Percentiles rank a stretch among this genome's conserved stretches.
phyloP scores from a whole-genome alignment of 805 yeast species.

The Tetrapisispora pingtungensis region DNA sequence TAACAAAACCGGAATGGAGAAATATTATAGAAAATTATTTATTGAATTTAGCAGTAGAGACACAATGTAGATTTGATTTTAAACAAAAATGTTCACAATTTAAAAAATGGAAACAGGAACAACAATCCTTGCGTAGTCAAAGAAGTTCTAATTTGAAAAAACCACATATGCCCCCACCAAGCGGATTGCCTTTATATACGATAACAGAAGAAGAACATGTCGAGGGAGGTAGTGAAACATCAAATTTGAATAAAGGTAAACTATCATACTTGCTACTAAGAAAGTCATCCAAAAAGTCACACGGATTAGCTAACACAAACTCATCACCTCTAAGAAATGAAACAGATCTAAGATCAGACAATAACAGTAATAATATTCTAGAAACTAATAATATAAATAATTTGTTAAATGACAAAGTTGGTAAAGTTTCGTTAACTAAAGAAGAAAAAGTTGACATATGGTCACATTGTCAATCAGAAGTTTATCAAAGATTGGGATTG shows the following conservation, averaged over 20 bases:
- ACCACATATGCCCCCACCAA: slow-evolving; percentile 31
- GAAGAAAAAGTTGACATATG: slow-evolving; percentile 52
- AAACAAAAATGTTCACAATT: slow-evolving; percentile 40
- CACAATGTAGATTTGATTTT: slow-evolving; percentile 60
- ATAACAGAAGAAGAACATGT: neutral
- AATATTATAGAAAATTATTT: slow-evolving; percentile 62
- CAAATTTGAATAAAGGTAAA: slow-evolving; percentile 2
- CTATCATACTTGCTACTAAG: slow-evolving; percentile 13
- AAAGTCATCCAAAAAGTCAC: slow-evolving; percentile 26
- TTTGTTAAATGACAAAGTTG: slow-evolving; percentile 3
- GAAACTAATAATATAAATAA: slow-evolving; percentile 1
- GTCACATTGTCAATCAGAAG: slow-evolving; percentile 52
- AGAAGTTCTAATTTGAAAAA: slow-evolving; percentile 11
- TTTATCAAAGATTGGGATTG: slow-evolving; percentile 38
- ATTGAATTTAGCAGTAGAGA: slow-evolving; percentile 55
- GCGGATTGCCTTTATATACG: slow-evolving; percentile 15
- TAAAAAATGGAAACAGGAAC: slow-evolving; percentile 34
- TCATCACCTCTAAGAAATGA: neutral
- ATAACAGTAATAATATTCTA: slow-evolving; percentile 1
- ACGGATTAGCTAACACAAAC: neutral
- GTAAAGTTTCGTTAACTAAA: slow-evolving; percentile 32
- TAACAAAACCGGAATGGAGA: slow-evolving; percentile 59
- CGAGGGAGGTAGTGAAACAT: neutral
- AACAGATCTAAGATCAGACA: neutral
- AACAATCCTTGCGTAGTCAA: slow-evolving; percentile 12